These are phyloP conservation scores for Amphirosellinia nigrospora DNA, from an alignment of 495 filamentous ascomycete genomes.

Conservation along the genomic window DNA sequence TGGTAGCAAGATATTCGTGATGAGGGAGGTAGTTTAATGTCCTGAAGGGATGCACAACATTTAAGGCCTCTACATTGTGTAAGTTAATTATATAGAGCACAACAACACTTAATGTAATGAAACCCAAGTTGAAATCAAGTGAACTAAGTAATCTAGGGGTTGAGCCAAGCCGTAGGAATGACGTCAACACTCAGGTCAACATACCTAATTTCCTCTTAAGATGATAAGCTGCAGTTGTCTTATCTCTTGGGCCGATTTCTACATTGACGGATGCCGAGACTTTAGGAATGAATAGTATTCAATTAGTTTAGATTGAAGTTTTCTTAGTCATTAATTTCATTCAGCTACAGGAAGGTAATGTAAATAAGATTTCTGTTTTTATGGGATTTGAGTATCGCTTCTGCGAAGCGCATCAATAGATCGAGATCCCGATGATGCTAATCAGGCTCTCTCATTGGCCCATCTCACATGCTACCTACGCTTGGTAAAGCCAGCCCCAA, in stretches of 20 bases:
- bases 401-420: constrained; percentile 18
- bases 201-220: not conserved
- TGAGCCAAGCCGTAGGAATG: not conserved
- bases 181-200: constrained; percentile 9
- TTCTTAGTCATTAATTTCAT: not conserved
- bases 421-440: constrained; percentile 25
- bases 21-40: not conserved
- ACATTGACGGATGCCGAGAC: not conserved
- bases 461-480: not conserved
- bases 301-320: not conserved
- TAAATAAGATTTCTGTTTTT: not conserved
- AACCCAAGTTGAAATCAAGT: not conserved
- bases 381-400: constrained; percentile 9
- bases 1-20: not conserved
- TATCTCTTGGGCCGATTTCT: not conserved
- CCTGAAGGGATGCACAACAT: not conserved
- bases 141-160: not conserved
- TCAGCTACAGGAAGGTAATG: too few relatives aligned
- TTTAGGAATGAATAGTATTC: not conserved
- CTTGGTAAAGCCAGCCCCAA: constrained; percentile 15
- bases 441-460: constrained; percentile 3
- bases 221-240: constrained; percentile 6
- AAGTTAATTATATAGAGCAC: not conserved
- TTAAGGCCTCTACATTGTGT: too few relatives aligned
- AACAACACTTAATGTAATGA: too few relatives aligned